Evolutionary conservation across 176 grass and related monocot genomes (phyloP), one percentile per base, ranked within the genome.

Genomic region (Oryza brachyantha): DNA sequence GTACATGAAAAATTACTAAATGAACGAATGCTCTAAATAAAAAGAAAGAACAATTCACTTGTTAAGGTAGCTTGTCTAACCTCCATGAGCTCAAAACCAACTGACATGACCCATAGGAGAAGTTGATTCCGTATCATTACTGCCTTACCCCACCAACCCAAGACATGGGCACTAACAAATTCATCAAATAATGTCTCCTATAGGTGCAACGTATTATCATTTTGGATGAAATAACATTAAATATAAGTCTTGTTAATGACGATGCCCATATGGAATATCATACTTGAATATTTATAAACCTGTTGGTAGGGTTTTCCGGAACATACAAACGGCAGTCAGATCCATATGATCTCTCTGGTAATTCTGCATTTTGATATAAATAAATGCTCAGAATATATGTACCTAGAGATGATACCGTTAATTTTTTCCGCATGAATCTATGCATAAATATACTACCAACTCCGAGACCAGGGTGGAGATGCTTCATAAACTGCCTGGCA

Each of bases 201-300:
- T 68, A 89, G 11, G 84, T 81, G 42, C 55, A 81, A 73, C 81
- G 81, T 84, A 70, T 17, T 34, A 37, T 75, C 67, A 85, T 83
- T 42, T 59, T 84, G 66, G 61, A 41, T 84, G 50, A 5, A 73
- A 84, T 22, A 75, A 36, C 4, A 75, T 10, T 2, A 26, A 75
- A 66, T 36, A 55, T 34, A 70, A 75, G 66, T 78, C 28, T 63
- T 54, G 61, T 48, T 78, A 84, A 93, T 86, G 60, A 78, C 65
- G 88, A 66, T 29, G 82, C 46, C 76, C 82, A 72, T 79, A 60
- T 29, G 67, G 81, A 83, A 83, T 74, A 84, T 86, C 96, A 87
- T 99, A 99, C 96, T 87, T 99, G 94, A 88, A 99, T 70, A 89
- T 99, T 99, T 85, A 90, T 91, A 85, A 95, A 99, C 86, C 90